Evolutionary conservation across 2,329 filamentous ascomycete genomes (phyloP), one percentile per base, ranked within the genome.

Genomic region (Hypoxylon sp.): DNA sequence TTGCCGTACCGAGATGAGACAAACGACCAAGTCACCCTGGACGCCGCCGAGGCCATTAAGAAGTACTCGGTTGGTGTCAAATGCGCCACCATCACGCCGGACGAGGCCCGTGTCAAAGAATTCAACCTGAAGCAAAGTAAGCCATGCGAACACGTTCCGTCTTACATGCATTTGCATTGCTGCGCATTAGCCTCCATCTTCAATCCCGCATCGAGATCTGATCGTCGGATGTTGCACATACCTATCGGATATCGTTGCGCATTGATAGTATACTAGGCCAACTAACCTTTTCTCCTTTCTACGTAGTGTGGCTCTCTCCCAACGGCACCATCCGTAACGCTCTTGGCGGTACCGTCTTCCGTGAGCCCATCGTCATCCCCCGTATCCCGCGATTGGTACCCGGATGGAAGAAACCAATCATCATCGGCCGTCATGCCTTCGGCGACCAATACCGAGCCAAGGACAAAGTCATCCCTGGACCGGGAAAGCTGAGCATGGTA

Each of bases 31-130:
- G 93, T 99, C 75, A 99, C 94, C 58, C 73, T 92, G 65, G 94
- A 97, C 70, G 90, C 93, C 46, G 94, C 94, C 47, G 91, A 96
- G 78, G 94, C 94, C 31, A 97, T 97, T 79, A 92, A 96, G 84
- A 96, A 97, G 82, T 97, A 97, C 82, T 91, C 88, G 53, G 94
- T 99, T 46, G 94, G 93, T 75, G 91, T 99, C 79, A 99, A 99
- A 83, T 99, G 94, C 75, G 94, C 94, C 62, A 99, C 94, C 72
- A 99, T 99, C 78, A 99, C 94, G 31, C 94, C 94, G 27, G 94
- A 99, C 72, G 94, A 99, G 83, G 88, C 86, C 60, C 88, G 94
- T 72, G 93, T 99, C 20, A 83, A 97, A 80, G 94, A 97, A 77
- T 99, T 97, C 77, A 92, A 97, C 72, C 84, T 99, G 65, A 99